Conservation (phyloP, 129 eudicot species). For the Gnaphalium uliginosum region DNA sequence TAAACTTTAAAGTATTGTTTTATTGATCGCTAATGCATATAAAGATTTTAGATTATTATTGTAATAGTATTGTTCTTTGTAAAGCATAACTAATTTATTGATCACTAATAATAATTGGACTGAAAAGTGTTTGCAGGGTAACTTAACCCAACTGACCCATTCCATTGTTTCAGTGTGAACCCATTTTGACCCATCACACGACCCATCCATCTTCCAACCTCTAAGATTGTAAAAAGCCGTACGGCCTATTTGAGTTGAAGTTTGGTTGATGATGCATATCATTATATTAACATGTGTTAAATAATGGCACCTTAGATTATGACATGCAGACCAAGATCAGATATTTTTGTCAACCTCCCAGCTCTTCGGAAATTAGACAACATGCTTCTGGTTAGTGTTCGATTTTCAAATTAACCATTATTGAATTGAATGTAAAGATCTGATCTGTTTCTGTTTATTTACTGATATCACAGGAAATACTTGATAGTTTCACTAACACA, state of each 20-base stretch:
- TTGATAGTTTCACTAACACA: slow-evolving; percentile 73
- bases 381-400: slow-evolving; percentile 76
- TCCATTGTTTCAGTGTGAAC: background rate
- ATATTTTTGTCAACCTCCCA: slow-evolving; percentile 80
- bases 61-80: background rate
- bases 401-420: slow-evolving; percentile 2
- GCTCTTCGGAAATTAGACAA: slow-evolving; percentile 96
- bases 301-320: slow-evolving; percentile 56
- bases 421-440: background rate
- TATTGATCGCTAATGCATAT: no score
- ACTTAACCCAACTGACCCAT: background rate
- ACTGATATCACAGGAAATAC: slow-evolving; percentile 58
- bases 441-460: slow-evolving; percentile 2
- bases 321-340: slow-evolving; percentile 88
- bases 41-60: no score
- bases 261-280: background rate
- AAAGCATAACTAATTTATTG: background rate
- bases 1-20: background rate
- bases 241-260: background rate
- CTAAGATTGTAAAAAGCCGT: background rate
- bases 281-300: slow-evolving; percentile 7
- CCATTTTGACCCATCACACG: background rate
- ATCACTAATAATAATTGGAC: background rate
- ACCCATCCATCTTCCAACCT: background rate
- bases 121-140: background rate